These are phyloP conservation scores for Apiospora arundinis DNA, from an alignment of 2,329 filamentous ascomycete genomes.

Conservation along the genomic window DNA sequence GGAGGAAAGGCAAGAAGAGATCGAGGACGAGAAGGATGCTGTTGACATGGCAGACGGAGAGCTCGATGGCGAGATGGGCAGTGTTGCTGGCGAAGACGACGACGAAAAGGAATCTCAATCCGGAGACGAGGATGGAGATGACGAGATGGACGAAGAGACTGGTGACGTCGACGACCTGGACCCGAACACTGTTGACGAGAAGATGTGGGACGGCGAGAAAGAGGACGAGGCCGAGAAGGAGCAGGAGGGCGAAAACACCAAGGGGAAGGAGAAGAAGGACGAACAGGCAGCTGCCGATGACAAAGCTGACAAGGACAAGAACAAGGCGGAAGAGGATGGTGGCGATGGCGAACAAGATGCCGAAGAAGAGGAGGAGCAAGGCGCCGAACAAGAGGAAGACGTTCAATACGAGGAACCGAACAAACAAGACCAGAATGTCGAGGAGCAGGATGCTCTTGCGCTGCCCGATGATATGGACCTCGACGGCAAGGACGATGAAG, in stretches of 20 bases:
- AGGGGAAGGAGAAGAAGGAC: constrained; percentile 71
- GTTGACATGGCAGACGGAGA: constrained; percentile 95
- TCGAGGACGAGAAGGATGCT: constrained; percentile 82
- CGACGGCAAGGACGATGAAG: constrained; percentile 67
- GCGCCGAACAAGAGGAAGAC: constrained; percentile 64
- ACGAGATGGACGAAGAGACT: constrained; percentile 88
- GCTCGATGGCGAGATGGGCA: constrained; percentile 82
- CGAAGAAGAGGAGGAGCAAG: constrained; percentile 66
- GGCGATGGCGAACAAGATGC: constrained; percentile 52
- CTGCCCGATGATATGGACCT: constrained; percentile 89
- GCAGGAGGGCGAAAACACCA: constrained; percentile 74
- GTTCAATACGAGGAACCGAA: constrained; percentile 62
- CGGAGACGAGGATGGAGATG: constrained; percentile 67
- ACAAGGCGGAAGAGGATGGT: constrained; percentile 49
- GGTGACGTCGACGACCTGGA: constrained; percentile 92
- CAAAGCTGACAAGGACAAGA: constrained; percentile 64
- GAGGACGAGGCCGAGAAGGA: constrained; percentile 84
- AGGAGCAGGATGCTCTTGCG: constrained; percentile 82
- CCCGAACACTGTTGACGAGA: constrained; percentile 90
- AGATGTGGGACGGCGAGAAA: constrained; percentile 94
- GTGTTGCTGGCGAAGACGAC: constrained; percentile 66
- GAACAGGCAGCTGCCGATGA: constrained; percentile 62
- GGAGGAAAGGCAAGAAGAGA: constrained; percentile 65
- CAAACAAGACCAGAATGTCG: constrained; percentile 74
- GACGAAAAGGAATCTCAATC: constrained; percentile 66